phyloP scores from a whole-genome alignment of 805 yeast species.

The Suhomyces sp. region DNA sequence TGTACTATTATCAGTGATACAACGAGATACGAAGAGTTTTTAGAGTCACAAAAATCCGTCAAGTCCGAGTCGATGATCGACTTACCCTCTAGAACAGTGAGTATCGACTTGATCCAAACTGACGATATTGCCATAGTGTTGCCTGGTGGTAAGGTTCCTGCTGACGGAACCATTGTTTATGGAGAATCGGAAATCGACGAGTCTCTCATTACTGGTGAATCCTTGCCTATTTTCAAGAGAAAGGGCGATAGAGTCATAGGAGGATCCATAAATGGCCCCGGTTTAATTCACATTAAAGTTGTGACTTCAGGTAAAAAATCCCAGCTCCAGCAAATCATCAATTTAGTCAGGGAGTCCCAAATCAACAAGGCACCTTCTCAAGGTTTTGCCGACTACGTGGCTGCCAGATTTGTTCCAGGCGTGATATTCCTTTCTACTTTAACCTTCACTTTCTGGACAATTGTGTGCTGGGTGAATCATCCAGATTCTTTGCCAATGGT shows the following conservation, averaged over 20 bases:
- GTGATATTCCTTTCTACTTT: conserved; percentile 58
- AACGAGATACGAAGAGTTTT: conserved; percentile 18
- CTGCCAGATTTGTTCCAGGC: conserved; percentile 80
- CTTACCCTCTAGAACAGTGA: conserved; percentile 47
- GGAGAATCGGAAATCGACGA: conserved; percentile 89
- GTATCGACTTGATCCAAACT: conserved; percentile 73
- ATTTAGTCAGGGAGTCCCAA: conserved; percentile 86
- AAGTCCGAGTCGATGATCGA: conserved; percentile 16
- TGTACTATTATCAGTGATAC: conserved; percentile 60
- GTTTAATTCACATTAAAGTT: conserved; percentile 66
- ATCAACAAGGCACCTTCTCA: conserved; percentile 87
- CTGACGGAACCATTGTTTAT: conserved; percentile 77
- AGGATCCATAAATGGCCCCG: conserved; percentile 85
- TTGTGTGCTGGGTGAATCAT: conserved; percentile 26
- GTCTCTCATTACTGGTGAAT: conserved; percentile 88
- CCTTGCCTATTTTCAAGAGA: conserved; percentile 65
- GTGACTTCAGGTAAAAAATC: conserved; percentile 77
- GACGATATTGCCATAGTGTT: conserved; percentile 73
- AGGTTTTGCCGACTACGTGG: conserved; percentile 78
- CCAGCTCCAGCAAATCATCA: conserved; percentile 81
- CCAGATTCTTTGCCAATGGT: conserved; percentile 41
- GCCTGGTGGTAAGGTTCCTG: conserved; percentile 88
- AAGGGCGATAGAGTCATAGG: conserved; percentile 70
- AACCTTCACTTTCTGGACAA: conserved; percentile 53
- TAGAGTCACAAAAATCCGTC: conserved; percentile 6